Conservation (phyloP, 2,329 filamentous ascomycete genomes). For the Fonsecaea pedrosoi region DNA sequence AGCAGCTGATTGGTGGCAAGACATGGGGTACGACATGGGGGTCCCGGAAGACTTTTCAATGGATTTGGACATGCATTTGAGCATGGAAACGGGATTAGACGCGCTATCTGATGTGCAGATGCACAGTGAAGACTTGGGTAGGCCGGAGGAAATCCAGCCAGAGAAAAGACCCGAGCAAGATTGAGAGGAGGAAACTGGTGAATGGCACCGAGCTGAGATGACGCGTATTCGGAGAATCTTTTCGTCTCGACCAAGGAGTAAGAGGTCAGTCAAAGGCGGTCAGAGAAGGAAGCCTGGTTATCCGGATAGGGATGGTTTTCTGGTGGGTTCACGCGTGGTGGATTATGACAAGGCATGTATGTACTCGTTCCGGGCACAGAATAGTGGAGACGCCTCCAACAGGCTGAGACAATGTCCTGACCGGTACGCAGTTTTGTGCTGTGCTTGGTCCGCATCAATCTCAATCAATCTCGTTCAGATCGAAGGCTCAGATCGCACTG, state of each 20-base stretch:
- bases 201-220: not conserved
- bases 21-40: slow-evolving; percentile 13
- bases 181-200: not conserved
- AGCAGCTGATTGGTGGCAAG: slow-evolving; percentile 16
- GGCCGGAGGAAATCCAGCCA: slow-evolving; percentile 74
- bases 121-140: slow-evolving; percentile 69
- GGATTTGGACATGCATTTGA: slow-evolving; percentile 22
- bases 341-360: not conserved
- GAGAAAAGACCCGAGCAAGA: slow-evolving; percentile 76
- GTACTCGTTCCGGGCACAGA: not conserved
- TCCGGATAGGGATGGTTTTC: not conserved
- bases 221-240: not conserved
- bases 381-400: not conserved
- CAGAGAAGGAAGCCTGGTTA: not conserved
- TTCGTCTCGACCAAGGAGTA: not conserved
- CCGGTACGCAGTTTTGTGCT: not conserved
- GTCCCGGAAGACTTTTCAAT: slow-evolving; percentile 9
- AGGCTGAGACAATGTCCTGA: not conserved
- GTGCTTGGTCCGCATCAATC: not conserved
- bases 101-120: slow-evolving; percentile 7
- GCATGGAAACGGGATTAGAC: slow-evolving; percentile 5
- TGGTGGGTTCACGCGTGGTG: not conserved
- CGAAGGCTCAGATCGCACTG: not conserved
- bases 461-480: no score
- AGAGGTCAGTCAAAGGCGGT: not conserved